Evolutionary conservation across 2,329 filamentous ascomycete genomes (phyloP).

Genomic region (Apiospora marii): DNA sequence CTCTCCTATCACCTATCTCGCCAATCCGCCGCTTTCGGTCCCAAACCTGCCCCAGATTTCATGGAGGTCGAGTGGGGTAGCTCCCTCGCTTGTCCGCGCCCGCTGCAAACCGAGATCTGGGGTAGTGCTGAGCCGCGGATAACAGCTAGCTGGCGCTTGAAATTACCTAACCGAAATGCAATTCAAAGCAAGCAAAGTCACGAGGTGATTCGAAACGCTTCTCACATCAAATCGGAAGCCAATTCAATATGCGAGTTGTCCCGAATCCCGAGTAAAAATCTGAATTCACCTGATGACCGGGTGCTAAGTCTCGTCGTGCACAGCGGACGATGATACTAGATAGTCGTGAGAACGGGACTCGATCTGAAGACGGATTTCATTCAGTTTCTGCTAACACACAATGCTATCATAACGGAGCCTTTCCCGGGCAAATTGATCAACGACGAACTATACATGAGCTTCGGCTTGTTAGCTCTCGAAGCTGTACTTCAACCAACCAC

Average conservation of each 20-base stretch:
- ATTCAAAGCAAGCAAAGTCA: background rate
- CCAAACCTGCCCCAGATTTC: constrained; percentile 4
- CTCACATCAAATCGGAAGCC: too few species aligned
- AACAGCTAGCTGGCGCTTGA: background rate
- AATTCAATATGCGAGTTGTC: too few species aligned
- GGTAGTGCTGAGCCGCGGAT: constrained; percentile 7
- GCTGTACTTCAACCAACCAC: constrained; percentile 70
- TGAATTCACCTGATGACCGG: too few species aligned
- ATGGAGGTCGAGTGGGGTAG: constrained; percentile 19
- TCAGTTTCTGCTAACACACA: background rate
- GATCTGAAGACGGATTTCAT: background rate
- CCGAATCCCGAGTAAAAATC: too few species aligned
- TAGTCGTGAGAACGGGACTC: background rate
- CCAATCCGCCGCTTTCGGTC: constrained; percentile 16
- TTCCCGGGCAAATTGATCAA: background rate
- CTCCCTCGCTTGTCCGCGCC: background rate
- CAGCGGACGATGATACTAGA: too few species aligned
- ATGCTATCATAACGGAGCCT: background rate
- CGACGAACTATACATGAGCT: background rate
- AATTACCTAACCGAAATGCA: background rate
- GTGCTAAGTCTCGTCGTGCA: too few species aligned
- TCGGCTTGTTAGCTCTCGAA: constrained; percentile 53
- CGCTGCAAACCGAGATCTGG: constrained; percentile 17
- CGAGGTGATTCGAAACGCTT: too few species aligned
- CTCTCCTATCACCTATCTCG: background rate